Percentiles rank a stretch among this genome's conserved stretches.
Conservation (phyloP, 805 yeast genomes). For the Yarrowia yakushimensis region DNA sequence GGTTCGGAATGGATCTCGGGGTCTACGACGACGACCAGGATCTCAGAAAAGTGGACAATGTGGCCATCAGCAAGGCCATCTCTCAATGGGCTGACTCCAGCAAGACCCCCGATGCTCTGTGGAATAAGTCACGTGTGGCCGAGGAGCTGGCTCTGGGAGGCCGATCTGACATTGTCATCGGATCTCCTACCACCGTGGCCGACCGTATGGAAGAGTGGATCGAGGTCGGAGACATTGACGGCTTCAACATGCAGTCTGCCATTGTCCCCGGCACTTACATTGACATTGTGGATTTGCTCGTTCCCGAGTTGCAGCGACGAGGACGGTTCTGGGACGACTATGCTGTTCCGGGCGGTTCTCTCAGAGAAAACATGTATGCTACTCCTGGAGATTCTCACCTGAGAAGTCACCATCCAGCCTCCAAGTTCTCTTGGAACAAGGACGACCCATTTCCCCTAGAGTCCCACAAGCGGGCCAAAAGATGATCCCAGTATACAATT, state of each 20-base stretch:
- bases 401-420: constrained; percentile 29
- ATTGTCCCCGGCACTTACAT: constrained; percentile 41
- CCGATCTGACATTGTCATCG: constrained; percentile 36
- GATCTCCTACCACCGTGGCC: constrained; percentile 42
- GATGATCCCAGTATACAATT: not conserved
- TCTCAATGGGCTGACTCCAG: constrained; percentile 39
- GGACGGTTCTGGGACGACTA: constrained; percentile 42
- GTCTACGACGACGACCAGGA: constrained; percentile 39
- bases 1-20: constrained; percentile 45
- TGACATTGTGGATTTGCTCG: constrained; percentile 40
- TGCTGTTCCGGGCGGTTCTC: constrained; percentile 38
- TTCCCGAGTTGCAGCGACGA: constrained; percentile 42
- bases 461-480: not conserved
- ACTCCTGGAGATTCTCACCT: constrained; percentile 30
- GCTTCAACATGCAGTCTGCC: constrained; percentile 44
- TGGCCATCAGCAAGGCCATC: constrained; percentile 39
- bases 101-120: constrained; percentile 33
- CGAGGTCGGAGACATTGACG: constrained; percentile 43
- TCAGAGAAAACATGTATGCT: constrained; percentile 41
- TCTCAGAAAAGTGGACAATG: constrained; percentile 36
- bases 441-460: not conserved
- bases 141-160: constrained; percentile 39
- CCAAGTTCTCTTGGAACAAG: not conserved
- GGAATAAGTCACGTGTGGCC: constrained; percentile 36
- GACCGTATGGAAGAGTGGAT: constrained; percentile 44